These are phyloP conservation scores for Claviceps cyperi DNA, from an alignment of 2,329 filamentous ascomycete genomes.

Conservation along the genomic window DNA sequence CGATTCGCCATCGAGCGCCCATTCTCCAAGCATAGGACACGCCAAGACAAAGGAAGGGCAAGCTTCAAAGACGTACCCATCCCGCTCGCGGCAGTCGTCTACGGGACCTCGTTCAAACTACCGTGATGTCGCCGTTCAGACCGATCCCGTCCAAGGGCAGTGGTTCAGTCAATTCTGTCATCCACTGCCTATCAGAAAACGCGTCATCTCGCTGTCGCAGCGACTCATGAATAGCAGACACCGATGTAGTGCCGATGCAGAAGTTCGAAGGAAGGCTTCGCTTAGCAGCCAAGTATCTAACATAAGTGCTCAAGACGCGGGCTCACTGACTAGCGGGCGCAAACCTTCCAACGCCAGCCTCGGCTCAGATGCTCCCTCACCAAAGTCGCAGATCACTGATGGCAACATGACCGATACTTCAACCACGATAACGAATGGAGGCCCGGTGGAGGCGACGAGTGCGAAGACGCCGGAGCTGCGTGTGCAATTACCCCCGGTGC, in stretches of 20 bases:
- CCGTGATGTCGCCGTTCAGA: conserved; percentile 37
- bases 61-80: conserved; percentile 11
- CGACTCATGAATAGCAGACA: conserved; percentile 36
- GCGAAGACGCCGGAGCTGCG: conserved; percentile 30
- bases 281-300: conserved; percentile 12
- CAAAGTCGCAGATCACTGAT: conserved; percentile 13
- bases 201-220: conserved; percentile 38
- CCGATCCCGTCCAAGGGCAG: conserved; percentile 37
- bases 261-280: conserved; percentile 18
- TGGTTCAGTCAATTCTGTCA: conserved; percentile 31
- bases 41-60: conserved; percentile 15
- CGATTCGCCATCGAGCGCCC: conserved; percentile 31
- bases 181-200: conserved; percentile 27
- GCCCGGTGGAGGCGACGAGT: conserved; percentile 11
- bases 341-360: conserved; percentile 11
- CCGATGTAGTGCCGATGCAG: conserved; percentile 26
- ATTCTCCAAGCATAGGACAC: conserved; percentile 22
- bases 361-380: conserved; percentile 12
- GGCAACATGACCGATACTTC: conserved; percentile 16
- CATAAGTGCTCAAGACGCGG: conserved; percentile 25
- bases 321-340: conserved; percentile 21
- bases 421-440: conserved; percentile 7
- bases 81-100: conserved; percentile 24
- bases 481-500: conserved; percentile 43
- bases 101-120: conserved; percentile 28